A percentile compares a stretch with the other conserved stretches of the same genome.
These are phyloP conservation scores for Gonapodya prolifera DNA, from an alignment of 192 early-diverging fungal genomes.

Conservation along the genomic window DNA sequence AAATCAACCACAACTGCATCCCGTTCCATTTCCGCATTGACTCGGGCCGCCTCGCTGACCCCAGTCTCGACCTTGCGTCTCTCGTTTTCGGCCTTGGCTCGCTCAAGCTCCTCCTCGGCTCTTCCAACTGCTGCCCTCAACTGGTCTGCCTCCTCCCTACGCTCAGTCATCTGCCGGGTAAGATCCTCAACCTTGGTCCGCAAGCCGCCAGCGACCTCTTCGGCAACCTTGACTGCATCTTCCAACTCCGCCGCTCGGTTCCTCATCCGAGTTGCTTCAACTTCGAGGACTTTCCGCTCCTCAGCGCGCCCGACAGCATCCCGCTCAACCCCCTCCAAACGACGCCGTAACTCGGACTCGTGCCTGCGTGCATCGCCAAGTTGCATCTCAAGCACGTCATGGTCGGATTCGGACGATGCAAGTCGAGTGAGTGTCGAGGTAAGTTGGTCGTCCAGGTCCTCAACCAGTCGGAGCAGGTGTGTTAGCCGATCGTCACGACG, in stretches of 20 bases:
- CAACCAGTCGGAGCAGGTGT: not conserved
- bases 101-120: not conserved
- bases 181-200: not conserved
- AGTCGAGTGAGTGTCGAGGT: not conserved
- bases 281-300: not conserved
- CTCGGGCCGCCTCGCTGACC: not conserved
- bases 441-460: not conserved
- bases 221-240: not conserved
- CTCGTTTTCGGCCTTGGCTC: not conserved
- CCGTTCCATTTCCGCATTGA: not conserved
- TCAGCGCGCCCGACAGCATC: not conserved
- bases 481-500: not conserved
- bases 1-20: not conserved
- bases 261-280: not conserved
- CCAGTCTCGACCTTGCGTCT: not conserved
- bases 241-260: not conserved
- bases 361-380: not conserved
- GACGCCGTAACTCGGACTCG: not conserved
- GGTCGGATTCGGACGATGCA: not conserved
- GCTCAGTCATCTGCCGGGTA: not conserved
- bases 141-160: not conserved
- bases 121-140: not conserved
- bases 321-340: not conserved
- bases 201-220: not conserved
- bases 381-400: not conserved